Evolutionary conservation across 352 stramenopile species (phyloP).

Genomic region (Phytopythium chamaehyphon): DNA sequence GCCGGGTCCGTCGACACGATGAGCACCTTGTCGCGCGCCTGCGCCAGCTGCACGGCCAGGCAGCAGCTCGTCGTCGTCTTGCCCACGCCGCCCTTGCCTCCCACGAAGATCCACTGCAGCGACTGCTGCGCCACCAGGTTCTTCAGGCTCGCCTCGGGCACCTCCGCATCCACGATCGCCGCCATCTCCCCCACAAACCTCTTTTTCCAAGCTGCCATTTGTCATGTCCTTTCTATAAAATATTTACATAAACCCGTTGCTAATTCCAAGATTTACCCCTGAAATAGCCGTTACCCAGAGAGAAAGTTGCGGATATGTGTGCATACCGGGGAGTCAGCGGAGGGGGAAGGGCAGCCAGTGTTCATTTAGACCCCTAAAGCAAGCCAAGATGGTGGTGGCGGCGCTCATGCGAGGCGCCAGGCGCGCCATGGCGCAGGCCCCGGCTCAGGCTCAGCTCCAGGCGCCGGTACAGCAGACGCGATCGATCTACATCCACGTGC

Average conservation of each 20-base stretch:
- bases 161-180: constrained; percentile 24
- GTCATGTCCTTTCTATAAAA: background rate
- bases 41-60: constrained; percentile 91
- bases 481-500: constrained; percentile 55
- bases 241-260: too few species aligned
- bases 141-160: constrained; percentile 86
- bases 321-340: background rate
- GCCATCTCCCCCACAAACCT: background rate
- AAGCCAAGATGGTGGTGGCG: constrained; percentile 19
- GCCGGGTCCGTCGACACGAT: constrained; percentile 99
- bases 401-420: constrained; percentile 24
- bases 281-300: too few species aligned
- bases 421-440: constrained; percentile 15
- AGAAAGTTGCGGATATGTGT: too few species aligned
- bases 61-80: constrained; percentile 99
- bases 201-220: background rate
- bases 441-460: constrained; percentile 8
- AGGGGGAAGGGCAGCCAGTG: too few species aligned
- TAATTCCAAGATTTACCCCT: too few species aligned
- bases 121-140: constrained; percentile 89
- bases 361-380: background rate
- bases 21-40: constrained; percentile 93
- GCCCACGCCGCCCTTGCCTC: constrained; percentile 93
- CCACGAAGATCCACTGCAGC: constrained; percentile 95
- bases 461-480: constrained; percentile 21